These are phyloP conservation scores for Ophiorrhiza pumila DNA, from an alignment of 257 asterid species.

Conservation along the genomic window DNA sequence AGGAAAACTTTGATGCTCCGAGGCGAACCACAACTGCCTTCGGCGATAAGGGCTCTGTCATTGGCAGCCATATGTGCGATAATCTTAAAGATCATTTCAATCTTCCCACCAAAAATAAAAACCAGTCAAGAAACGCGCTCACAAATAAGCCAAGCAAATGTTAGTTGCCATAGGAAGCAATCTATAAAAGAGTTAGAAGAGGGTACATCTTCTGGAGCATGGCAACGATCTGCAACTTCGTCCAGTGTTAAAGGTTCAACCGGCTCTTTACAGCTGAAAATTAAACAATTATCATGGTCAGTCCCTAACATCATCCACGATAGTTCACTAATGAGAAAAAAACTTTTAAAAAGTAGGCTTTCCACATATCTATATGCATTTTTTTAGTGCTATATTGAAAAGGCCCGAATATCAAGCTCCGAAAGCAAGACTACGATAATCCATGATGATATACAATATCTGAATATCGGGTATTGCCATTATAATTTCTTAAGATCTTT, in stretches of 20 bases:
- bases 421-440: not conserved
- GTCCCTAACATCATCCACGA: not conserved
- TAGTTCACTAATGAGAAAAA: not conserved
- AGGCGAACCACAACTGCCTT: conserved; percentile 97
- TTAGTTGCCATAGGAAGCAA: not conserved
- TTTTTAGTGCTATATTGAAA: not conserved
- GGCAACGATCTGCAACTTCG: conserved; percentile 86
- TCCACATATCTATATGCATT: not conserved
- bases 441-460: too few species aligned
- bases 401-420: not conserved
- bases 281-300: conserved; percentile 5
- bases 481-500: not conserved
- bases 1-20: conserved; percentile 82
- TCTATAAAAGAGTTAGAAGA: not conserved
- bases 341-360: not conserved
- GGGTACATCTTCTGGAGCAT: conserved; percentile 67
- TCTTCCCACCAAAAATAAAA: conserved; percentile 43
- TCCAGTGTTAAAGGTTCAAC: conserved; percentile 87
- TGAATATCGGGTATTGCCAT: not conserved
- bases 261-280: conserved; percentile 82
- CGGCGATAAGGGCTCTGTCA: conserved; percentile 95
- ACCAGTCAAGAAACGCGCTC: not conserved
- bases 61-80: conserved; percentile 95
- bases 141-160: conserved; percentile 8
- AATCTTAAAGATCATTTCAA: conserved; percentile 96